A percentile compares a stretch with the other conserved stretches of the same genome.
These are phyloP conservation scores for Hypoxylon sp. DNA, from an alignment of 2,329 filamentous ascomycete species.

Conservation along the genomic window DNA sequence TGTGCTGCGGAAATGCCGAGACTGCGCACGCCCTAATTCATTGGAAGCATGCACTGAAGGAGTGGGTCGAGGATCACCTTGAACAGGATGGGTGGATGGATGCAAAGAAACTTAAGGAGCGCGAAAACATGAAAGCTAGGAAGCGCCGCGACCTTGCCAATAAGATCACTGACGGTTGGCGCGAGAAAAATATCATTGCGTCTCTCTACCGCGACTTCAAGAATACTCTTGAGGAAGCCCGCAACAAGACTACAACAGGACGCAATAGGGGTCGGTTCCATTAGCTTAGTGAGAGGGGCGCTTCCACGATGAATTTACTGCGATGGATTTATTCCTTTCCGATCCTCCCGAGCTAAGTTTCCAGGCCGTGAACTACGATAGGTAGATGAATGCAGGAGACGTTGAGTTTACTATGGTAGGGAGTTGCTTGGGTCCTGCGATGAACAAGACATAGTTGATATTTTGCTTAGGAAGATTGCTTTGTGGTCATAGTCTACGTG, in stretches of 20 bases:
- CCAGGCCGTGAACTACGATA: background rate
- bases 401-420: background rate
- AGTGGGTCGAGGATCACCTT: constrained; percentile 77
- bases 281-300: constrained; percentile 12
- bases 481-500: background rate
- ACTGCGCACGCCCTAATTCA: constrained; percentile 80
- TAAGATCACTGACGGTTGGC: constrained; percentile 75
- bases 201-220: constrained; percentile 77
- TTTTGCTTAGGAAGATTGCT: background rate
- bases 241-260: constrained; percentile 60
- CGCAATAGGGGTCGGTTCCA: constrained; percentile 33
- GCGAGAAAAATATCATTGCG: constrained; percentile 69
- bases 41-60: constrained; percentile 82
- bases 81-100: constrained; percentile 69
- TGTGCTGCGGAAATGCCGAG: constrained; percentile 68
- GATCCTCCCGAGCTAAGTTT: background rate
- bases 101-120: constrained; percentile 70
- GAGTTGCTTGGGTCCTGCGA: background rate
- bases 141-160: constrained; percentile 73
- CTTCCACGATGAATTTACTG: background rate
- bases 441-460: background rate
- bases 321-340: background rate
- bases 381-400: background rate
- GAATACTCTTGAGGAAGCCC: constrained; percentile 70
- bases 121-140: constrained; percentile 72